phyloP scores from a whole-genome alignment of 192 early-diverging fungal species.

The Backusella westeae region DNA sequence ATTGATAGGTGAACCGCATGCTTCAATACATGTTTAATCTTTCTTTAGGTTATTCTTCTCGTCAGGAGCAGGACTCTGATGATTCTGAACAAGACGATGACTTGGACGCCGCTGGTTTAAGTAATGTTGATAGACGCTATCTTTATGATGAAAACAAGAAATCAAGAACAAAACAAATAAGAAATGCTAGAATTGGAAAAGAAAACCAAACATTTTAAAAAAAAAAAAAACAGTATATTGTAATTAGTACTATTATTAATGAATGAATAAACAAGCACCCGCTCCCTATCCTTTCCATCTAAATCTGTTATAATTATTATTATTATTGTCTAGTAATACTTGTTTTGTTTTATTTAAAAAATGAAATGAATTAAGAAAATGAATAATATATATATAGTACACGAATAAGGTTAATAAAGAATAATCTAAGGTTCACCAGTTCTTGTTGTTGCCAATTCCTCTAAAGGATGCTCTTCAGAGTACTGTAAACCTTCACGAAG shows the following conservation, averaged over 20 bases:
- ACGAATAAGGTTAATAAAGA: neutral
- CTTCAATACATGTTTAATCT: conserved; percentile 12
- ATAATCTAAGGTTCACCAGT: neutral
- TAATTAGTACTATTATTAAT: neutral
- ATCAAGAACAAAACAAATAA: conserved; percentile 9
- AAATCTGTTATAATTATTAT: neutral
- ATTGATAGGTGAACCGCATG: conserved; percentile 3
- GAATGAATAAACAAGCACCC: neutral
- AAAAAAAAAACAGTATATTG: neutral
- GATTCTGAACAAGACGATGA: conserved; percentile 12
- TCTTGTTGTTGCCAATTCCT: neutral
- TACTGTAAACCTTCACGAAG: conserved; percentile 17
- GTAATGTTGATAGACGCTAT: conserved; percentile 20
- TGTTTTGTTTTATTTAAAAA: neutral
- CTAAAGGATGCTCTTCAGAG: conserved; percentile 4
- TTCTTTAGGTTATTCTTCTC: neutral
- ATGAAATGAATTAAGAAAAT: neutral
- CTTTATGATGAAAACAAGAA: conserved; percentile 19
- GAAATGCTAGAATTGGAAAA: conserved; percentile 14
- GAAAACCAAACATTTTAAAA: conserved; percentile 1
- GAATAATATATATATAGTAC: neutral
- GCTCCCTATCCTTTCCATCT: neutral
- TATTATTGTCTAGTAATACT: neutral
- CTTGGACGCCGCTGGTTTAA: neutral
- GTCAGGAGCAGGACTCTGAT: conserved; percentile 1